phyloP scores from a whole-genome alignment of 306 rosid species.

The Purshia tridentata region DNA sequence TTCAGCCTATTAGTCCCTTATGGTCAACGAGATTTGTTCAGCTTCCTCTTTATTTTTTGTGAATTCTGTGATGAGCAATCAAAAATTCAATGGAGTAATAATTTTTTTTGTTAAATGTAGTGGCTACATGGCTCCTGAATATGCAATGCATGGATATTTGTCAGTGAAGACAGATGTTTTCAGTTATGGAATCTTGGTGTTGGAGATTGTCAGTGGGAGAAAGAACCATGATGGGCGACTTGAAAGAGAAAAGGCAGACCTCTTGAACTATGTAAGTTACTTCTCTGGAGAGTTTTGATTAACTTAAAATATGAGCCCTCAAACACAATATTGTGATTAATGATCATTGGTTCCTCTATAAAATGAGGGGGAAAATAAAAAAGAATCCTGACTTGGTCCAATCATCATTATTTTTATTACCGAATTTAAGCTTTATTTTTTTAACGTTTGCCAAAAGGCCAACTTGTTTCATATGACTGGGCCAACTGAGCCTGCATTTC shows the following conservation, averaged over 20 bases:
- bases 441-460: neutral
- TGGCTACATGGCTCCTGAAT: slow-evolving; percentile 96
- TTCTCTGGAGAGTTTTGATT: neutral
- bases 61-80: neutral
- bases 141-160: slow-evolving; percentile 78
- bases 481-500: neutral
- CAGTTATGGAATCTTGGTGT: slow-evolving; percentile 74
- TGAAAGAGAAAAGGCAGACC: slow-evolving; percentile 61
- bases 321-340: neutral
- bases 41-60: neutral
- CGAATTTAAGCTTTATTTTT: neutral
- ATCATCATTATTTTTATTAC: neutral
- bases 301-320: neutral
- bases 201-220: slow-evolving; percentile 87
- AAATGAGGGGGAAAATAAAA: neutral
- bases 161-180: slow-evolving; percentile 88
- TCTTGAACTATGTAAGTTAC: slow-evolving; percentile 69
- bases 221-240: slow-evolving; percentile 54
- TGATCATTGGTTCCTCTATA: neutral
- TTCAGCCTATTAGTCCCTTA: neutral
- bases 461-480: neutral
- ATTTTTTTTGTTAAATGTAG: slow-evolving; percentile 39
- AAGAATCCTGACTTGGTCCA: neutral
- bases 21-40: too few relatives aligned
- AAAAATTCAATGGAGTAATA: neutral